Evolutionary conservation across 1,284 basidiomycete genomes (phyloP), one percentile per base, ranked within the genome.

Genomic region (Pascua guehoae): DNA sequence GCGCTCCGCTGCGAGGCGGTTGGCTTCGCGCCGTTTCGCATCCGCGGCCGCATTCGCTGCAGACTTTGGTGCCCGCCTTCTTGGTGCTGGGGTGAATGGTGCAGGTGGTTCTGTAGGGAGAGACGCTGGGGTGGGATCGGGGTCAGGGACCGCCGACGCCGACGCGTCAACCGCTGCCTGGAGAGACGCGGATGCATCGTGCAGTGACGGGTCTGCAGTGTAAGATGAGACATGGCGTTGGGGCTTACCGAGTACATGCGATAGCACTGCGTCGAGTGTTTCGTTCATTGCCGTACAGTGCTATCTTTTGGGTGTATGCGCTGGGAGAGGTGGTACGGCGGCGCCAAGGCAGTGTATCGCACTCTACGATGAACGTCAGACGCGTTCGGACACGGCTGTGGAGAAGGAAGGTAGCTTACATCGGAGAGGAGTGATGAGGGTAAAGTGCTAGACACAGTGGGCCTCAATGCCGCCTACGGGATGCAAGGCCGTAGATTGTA

Each of bases 1-100:
- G 15, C 75, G 66, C 56, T 76, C 74, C 8, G 76, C 76, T 2
- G 76, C 76, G 5, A 76, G 64, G 37, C 76, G 68, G 49, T 78
- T 78, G 11, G 76, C 75, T 61, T 78, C 76, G 41, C 68, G 61
- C 16, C 76, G 64, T 4, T 66, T 48, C 37, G 66, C 64, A 54
- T 75, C 72, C 15, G 65, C 70, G n/a, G 41, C 32, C 46, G 46
- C 43, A 24, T 53, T 41, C 9, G 12, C 9, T 37, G 40, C 12
- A 32, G 24, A 32, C 24, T 32, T 32, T 32, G 3, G 24, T 32
- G 24, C 24, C 24, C 38, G 24, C 16, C 18, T 10, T 41, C 41
- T 18, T n/a, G 48, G 24, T n/a, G 17, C 42, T 7, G 45, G 48
- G 7, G 52, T 47, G 8, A 47, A 40, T 9, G 43, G 38, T 4